Conservation (phyloP, 331 rosid species). For the Arachis monticola region DNA sequence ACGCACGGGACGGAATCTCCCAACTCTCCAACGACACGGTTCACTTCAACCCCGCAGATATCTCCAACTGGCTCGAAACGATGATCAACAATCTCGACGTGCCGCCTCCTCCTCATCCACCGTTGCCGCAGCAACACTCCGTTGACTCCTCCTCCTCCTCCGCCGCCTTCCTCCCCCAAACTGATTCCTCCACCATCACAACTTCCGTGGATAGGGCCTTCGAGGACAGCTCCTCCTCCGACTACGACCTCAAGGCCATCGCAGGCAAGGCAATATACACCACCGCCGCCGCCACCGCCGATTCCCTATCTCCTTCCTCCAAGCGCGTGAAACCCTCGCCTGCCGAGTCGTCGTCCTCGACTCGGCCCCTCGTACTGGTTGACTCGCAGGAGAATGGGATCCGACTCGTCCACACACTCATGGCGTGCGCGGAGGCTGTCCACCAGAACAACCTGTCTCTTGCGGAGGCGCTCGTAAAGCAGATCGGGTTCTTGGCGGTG, state of each 20-base stretch:
- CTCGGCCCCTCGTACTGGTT: slow-evolving; percentile 61
- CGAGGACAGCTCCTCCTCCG: slow-evolving; percentile 60
- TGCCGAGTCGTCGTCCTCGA: slow-evolving; percentile 32
- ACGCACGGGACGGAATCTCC: slow-evolving; percentile 56
- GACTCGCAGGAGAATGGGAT: slow-evolving; percentile 89
- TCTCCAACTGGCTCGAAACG: slow-evolving; percentile 69
- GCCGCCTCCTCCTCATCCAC: neutral
- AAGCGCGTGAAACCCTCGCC: slow-evolving; percentile 51
- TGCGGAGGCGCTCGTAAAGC: slow-evolving; percentile 77
- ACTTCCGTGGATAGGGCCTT: slow-evolving; percentile 34
- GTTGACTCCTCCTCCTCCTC: slow-evolving; percentile 2
- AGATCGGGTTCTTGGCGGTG: slow-evolving; percentile 66
- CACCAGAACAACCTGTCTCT: slow-evolving; percentile 57
- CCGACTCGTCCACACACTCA: slow-evolving; percentile 73
- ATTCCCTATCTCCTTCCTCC: slow-evolving; percentile 37
- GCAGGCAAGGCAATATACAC: slow-evolving; percentile 68
- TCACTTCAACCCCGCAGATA: slow-evolving; percentile 86
- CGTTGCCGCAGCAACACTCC: neutral
- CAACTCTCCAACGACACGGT: slow-evolving; percentile 63
- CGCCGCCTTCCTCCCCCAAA: slow-evolving; percentile 31
- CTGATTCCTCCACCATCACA: slow-evolving; percentile 52
- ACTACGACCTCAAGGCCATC: slow-evolving; percentile 77
- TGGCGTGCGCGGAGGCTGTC: slow-evolving; percentile 93
- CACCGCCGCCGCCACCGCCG: slow-evolving; percentile 2
- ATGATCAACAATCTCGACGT: slow-evolving; percentile 63